A percentile compares a stretch with the other conserved stretches of the same genome.
Evolutionary conservation across 495 filamentous ascomycete species (phyloP).

Genomic region (Parachaetomium inaequale): DNA sequence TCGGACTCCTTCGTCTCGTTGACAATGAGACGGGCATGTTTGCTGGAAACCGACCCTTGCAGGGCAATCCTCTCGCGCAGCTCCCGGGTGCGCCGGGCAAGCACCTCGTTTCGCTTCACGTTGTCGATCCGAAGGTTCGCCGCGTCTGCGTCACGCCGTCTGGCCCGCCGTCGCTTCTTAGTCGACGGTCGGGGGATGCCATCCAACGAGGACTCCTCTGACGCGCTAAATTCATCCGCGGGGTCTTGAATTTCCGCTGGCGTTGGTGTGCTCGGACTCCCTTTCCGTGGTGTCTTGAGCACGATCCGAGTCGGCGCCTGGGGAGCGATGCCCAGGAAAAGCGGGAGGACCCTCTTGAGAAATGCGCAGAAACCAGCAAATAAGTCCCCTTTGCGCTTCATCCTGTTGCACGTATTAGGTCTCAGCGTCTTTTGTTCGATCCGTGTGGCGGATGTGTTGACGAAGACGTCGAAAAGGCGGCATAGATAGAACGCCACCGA

Average conservation of each 20-base stretch:
- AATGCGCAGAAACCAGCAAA: slow-evolving; percentile 22
- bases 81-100: slow-evolving; percentile 48
- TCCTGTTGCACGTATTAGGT: slow-evolving; percentile 2
- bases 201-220: slow-evolving; percentile 14
- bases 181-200: slow-evolving; percentile 18
- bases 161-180: slow-evolving; percentile 52
- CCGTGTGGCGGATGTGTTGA: slow-evolving; percentile 8
- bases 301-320: slow-evolving; percentile 14
- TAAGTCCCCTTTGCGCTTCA: not conserved
- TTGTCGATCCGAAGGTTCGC: slow-evolving; percentile 46
- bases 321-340: slow-evolving; percentile 7
- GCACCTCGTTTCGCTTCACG: slow-evolving; percentile 41
- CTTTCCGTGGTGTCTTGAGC: not conserved
- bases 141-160: slow-evolving; percentile 45
- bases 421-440: not conserved
- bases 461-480: slow-evolving; percentile 28
- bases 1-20: slow-evolving; percentile 62
- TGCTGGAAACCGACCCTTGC: slow-evolving; percentile 39
- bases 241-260: slow-evolving; percentile 1
- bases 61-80: slow-evolving; percentile 43
- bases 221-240: slow-evolving; percentile 10
- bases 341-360: slow-evolving; percentile 17
- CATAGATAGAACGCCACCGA: slow-evolving; percentile 13
- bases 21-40: slow-evolving; percentile 57
- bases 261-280: not conserved